Base-by-base conservation (phyloP, 2,329 filamentous ascomycete genomes). In the Phaeosphaeria sp. region DNA sequence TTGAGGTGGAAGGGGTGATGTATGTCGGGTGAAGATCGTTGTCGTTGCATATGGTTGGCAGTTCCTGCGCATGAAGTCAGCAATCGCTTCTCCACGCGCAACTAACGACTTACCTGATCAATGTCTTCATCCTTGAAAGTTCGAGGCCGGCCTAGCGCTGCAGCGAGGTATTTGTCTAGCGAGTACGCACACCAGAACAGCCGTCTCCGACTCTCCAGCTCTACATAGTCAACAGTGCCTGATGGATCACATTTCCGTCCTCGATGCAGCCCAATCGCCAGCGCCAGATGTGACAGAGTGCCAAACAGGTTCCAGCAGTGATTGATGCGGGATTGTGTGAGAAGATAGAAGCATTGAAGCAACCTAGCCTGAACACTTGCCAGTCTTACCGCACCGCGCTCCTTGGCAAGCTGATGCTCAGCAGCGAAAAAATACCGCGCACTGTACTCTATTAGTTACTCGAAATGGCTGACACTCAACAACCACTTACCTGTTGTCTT, bases 181-280 rank as follows among this genome's bases (percentile, higher is more conserved):
- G 83, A 84, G 64, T 89, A 89, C 0, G 84, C 82, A 2, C 82
- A 83, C 87, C 87, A 89, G 51, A 90, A 89, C 0, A 86, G 81
- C 7, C 87, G 78, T 55, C 84, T 84, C 1, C 84, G 80, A 43
- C 84, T 83, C 57, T 89, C 85, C 0, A 74, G 72, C 2, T 79
- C 71, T 8, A 83, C 78, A 46, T 82, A 82, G 57, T 85, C 80
- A 1, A 75, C 60, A 8, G 66, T 73, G 1, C 63, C 69, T 20
- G 74, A 68, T 24, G 55, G 63, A 46, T 69, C 63, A 24, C 60
- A 69, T 48, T 74, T 76, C 46, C 77, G 71, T 2, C 77, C 74
- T 18, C 80, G 72, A 52, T 81, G 75, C n/a, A 79, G 55, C 3
- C 83, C 81, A 1, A 85, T 75, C 3, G 75, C 79, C 2, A 81